Conservation (phyloP, 345 rosid species). For the Hypericum perforatum region DNA sequence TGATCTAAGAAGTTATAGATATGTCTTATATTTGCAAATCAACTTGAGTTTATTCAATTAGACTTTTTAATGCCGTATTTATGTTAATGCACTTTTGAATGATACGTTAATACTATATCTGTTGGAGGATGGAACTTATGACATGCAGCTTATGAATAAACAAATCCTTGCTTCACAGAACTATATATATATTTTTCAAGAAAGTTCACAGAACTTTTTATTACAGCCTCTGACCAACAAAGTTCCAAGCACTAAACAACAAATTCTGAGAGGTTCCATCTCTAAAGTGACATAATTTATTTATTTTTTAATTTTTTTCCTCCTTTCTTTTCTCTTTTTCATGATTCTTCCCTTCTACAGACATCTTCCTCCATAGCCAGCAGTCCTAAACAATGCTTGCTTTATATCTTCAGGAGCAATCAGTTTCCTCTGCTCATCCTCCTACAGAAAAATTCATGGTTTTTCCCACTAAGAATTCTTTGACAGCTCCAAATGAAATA, state of each 20-base stretch:
- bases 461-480: no score
- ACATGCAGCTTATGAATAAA: no score
- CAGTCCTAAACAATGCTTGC: slow-evolving; percentile 75
- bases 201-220: not conserved
- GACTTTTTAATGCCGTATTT: no score
- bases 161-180: slow-evolving; percentile 12
- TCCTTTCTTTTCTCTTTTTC: not conserved
- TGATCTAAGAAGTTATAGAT: no score
- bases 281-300: not conserved
- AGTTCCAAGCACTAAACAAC: slow-evolving; percentile 13
- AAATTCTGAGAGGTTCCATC: slow-evolving; percentile 11
- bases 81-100: no score
- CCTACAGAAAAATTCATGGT: slow-evolving; percentile 10
- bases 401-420: slow-evolving; percentile 66
- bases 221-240: slow-evolving; percentile 18
- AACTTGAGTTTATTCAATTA: no score
- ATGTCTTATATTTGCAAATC: no score
- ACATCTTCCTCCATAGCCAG: slow-evolving; percentile 96
- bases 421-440: slow-evolving; percentile 35
- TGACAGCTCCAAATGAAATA: not conserved
- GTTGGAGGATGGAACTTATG: no score
- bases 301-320: slow-evolving; percentile 16
- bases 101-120: slow-evolving; percentile 8
- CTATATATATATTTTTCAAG: no score
- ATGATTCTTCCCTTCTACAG: slow-evolving; percentile 20